Evolutionary conservation across 2,329 filamentous ascomycete species (phyloP), one percentile per base, ranked within the genome.

Genomic region (Delphinella strobiligena): DNA sequence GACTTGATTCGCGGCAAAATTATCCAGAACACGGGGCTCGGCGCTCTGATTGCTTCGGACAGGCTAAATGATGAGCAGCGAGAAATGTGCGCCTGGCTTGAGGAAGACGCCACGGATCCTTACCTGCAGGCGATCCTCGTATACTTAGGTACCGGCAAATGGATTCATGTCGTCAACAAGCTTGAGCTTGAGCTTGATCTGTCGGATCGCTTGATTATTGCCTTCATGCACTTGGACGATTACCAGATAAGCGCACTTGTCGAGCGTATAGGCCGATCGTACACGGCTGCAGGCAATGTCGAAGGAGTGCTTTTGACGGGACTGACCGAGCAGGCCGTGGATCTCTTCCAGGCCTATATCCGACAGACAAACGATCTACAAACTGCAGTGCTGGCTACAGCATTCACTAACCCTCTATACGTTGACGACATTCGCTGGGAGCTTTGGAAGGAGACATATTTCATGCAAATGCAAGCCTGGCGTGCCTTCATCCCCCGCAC

Each of bases 91-190:
- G 60, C 66, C 9, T 76, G 75, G 60, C 75, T 80, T 56, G 70
- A 72, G 17, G 73, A 74, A 45, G 73, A 78, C 49, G 68, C 80
- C 45, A 77, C 79, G 0, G 82, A 91, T 50, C 80, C 83, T 0
- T 89, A 88, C 53, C 71, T 91, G 17, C 79, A 83, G 40, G 83
- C 82, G 4, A 80, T 91, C 35, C 83, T 85, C 17, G 78, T 79
- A 3, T 78, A 84, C 48, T 82, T 91, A 45, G 78, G 80, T 8
- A 84, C 78, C 0, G 40, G 33, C 17, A 74, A 86, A 55, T 91
- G 85, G 85, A 66, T 72, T 14, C 71, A 73, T 31, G 81, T 91
- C 31, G 78, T 82, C 30, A 74, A 80, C 47, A 67, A 71, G 15
- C 81, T 82, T 19, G 30, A 38, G 9, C 68, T 91, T 2, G 30